These are phyloP conservation scores for Juglanconis juglandina DNA, from an alignment of 2,329 filamentous ascomycete genomes.

Conservation along the genomic window DNA sequence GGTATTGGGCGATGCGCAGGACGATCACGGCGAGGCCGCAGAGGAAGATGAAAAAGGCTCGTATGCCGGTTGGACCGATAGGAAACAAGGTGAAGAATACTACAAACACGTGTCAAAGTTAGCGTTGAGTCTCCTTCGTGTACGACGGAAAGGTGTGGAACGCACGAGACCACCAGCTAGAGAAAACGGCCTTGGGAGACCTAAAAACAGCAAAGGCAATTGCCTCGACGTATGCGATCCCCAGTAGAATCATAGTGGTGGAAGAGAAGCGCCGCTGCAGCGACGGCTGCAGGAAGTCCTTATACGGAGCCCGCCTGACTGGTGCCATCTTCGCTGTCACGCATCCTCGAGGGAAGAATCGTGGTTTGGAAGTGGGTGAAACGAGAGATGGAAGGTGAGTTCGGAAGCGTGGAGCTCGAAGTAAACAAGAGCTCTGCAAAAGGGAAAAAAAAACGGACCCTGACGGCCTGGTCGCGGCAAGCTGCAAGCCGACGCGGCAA, in stretches of 20 bases:
- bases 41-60: conserved; percentile 71
- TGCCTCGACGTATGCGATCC: conserved; percentile 70
- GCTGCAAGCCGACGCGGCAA: background rate
- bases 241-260: conserved; percentile 66
- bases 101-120: conserved; percentile 59
- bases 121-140: background rate
- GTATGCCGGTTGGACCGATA: conserved; percentile 69
- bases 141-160: conserved; percentile 18
- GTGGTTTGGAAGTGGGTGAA: background rate
- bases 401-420: background rate
- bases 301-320: conserved; percentile 64
- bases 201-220: conserved; percentile 66
- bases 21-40: conserved; percentile 76
- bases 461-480: background rate
- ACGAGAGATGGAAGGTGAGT: background rate
- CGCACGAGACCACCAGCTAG: conserved; percentile 65
- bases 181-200: conserved; percentile 36
- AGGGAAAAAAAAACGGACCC: conserved; percentile 5
- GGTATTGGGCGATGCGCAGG: conserved; percentile 80
- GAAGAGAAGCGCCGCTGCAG: conserved; percentile 83
- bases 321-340: conserved; percentile 47
- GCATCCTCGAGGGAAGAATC: conserved; percentile 38
- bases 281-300: conserved; percentile 86
- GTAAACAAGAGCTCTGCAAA: conserved; percentile 18
- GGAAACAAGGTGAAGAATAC: conserved; percentile 86